Conservation (phyloP, 345 rosid genomes). For the Odontarrhena argentea region DNA sequence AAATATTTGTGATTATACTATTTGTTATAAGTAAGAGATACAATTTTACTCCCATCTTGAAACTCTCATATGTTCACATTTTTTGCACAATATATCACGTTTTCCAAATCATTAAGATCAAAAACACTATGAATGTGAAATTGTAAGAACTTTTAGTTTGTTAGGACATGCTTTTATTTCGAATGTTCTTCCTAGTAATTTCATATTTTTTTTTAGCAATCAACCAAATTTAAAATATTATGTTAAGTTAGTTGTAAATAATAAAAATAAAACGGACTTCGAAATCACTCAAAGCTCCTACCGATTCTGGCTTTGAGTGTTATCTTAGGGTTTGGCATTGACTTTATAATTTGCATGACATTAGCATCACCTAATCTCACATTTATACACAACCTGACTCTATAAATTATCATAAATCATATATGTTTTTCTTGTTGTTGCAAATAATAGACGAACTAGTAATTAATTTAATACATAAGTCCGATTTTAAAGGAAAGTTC, state of each 20-base stretch:
- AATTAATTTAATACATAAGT: neutral
- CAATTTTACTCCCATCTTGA: no score
- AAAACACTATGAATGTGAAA: conserved; percentile 33
- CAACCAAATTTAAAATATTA: neutral
- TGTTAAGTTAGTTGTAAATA: neutral
- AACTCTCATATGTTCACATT: no score
- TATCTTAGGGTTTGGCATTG: conserved; percentile 40
- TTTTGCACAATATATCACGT: conserved; percentile 14
- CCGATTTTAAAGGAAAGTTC: conserved; percentile 31
- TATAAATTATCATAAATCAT: neutral
- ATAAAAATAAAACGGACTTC: conserved; percentile 34
- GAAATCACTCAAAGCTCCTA: conserved; percentile 42
- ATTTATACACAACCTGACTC: neutral
- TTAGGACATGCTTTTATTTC: conserved; percentile 18
- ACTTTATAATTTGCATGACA: conserved; percentile 34
- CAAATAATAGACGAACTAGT: conserved; percentile 34
- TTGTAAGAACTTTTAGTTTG: conserved; percentile 15
- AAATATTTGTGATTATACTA: no score
- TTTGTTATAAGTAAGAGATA: no score
- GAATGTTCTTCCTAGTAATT: neutral
- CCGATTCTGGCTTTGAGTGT: conserved; percentile 39
- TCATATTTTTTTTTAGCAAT: neutral
- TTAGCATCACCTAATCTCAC: conserved; percentile 26
- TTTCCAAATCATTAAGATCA: conserved; percentile 3
- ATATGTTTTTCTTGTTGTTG: conserved; percentile 12